Percentiles rank a stretch among this genome's conserved stretches.
Conservation (phyloP, 2,329 filamentous ascomycete species). For the Ascochyta koolunga region DNA sequence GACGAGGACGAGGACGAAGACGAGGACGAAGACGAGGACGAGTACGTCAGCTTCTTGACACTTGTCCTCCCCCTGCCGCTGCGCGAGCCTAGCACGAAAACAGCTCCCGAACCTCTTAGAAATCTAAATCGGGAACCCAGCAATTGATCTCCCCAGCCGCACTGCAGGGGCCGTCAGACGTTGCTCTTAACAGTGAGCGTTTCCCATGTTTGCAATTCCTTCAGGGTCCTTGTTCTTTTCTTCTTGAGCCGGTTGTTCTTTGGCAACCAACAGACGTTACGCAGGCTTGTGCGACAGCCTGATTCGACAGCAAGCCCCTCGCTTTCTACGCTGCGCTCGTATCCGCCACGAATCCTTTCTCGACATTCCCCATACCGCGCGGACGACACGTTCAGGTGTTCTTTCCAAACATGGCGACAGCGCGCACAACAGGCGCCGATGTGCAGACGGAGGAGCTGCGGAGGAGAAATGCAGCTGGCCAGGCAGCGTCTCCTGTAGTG, state of each 20-base stretch:
- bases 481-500: conserved; percentile 37
- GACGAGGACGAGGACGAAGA: conserved; percentile 11
- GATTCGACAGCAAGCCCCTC: conserved; percentile 10
- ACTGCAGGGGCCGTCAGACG: conserved; percentile 30
- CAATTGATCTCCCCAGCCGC: conserved; percentile 22
- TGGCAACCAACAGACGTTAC: conserved; percentile 9
- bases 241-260: conserved; percentile 15
- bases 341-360: conserved; percentile 24
- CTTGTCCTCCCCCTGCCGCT: conserved; percentile 21
- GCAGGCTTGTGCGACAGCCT: conserved; percentile 11
- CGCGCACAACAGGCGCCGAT: conserved; percentile 50
- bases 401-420: conserved; percentile 34
- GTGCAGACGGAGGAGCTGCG: conserved; percentile 52
- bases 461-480: conserved; percentile 52
- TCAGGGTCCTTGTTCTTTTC: conserved; percentile 19
- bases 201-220: conserved; percentile 18
- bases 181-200: conserved; percentile 21
- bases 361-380: conserved; percentile 5
- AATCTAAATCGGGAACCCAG: conserved; percentile 38
- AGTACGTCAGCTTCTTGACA: conserved; percentile 18
- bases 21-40: conserved; percentile 12
- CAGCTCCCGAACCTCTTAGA: conserved; percentile 23
- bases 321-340: conserved; percentile 12
- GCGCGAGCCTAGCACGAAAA: conserved; percentile 22
- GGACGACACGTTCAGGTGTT: neutral